Evolutionary conservation across 345 rosid species (phyloP), one percentile per base, ranked within the genome.

Genomic region (Eucalyptus pauciflora): DNA sequence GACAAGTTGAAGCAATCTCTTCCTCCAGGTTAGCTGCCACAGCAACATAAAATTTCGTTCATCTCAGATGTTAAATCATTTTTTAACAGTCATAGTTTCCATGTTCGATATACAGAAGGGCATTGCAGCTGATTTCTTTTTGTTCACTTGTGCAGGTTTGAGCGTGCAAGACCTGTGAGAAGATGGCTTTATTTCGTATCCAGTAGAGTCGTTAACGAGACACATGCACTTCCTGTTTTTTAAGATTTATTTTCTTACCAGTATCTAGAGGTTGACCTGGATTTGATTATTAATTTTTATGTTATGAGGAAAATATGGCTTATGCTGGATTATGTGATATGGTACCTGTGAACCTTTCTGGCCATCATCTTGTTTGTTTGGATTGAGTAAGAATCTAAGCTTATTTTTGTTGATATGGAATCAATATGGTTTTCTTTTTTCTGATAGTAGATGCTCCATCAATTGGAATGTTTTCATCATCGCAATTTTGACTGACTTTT

Each of bases 1-100:
- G 97, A 96, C 90, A 97, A 97, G 94, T 94, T 96, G 94, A 96
- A 96, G 93, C 99, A 96, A 86, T 96, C 99, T 88, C 98, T 97
- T 91, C 99, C 99, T 86, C 99, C 99, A 93, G 98, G 99, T 96
- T 51, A 49, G 27, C 46, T 50, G 6, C 87, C 33, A 22, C 18
- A 29, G 17, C 49, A 52, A 20, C 29, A 33, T 45, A 6, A 71
- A 46, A 12, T 11, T 16, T 86, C 3, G n/a, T 16, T 20, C 25
- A 37, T 81, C 15, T 50, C 69, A 76, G 71, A 64, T 41, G n/a
- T 43, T 24, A 87, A 15, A 37, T 41, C 85, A 49, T 60, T 13
- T 51, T 89, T 20, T 12, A 8, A n/a, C 16, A 2, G 9, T 15
- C 71, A 3, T 52, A 22, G 25, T 14, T 46, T 85, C 87, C 22